These are phyloP conservation scores for Fomitopsis pulvina DNA, from an alignment of 768 basidiomycete species.

Conservation along the genomic window DNA sequence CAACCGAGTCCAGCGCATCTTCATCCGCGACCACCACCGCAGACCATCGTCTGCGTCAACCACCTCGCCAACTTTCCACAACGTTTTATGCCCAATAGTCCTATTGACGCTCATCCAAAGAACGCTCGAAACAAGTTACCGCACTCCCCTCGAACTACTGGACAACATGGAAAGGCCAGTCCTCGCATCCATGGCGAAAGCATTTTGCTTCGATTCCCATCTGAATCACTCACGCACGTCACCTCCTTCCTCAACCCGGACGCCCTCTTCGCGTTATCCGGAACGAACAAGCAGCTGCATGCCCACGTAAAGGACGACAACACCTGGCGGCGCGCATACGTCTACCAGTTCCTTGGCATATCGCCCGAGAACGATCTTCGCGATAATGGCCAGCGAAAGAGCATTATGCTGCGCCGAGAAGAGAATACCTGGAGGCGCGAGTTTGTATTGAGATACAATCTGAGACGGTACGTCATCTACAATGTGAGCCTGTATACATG, in stretches of 20 bases:
- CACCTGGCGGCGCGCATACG: constrained; percentile 75
- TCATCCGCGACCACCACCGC: constrained; percentile 23
- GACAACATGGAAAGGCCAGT: constrained; percentile 44
- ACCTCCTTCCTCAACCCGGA: constrained; percentile 66
- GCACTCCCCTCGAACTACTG: constrained; percentile 21
- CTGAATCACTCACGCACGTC: constrained; percentile 71
- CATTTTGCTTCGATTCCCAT: constrained; percentile 46
- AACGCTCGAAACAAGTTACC: constrained; percentile 26
- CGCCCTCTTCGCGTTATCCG: constrained; percentile 50
- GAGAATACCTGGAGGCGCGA: constrained; percentile 65
- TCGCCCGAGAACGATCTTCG: constrained; percentile 54
- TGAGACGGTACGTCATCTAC: constrained; percentile 40
- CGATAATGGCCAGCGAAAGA: constrained; percentile 26
- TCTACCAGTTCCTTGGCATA: constrained; percentile 59
- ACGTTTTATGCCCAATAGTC: constrained; percentile 67
- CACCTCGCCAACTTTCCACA: constrained; percentile 6
- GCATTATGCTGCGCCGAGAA: constrained; percentile 47
- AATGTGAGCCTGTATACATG: constrained; percentile 3
- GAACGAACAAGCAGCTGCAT: constrained; percentile 44
- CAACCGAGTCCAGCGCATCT: constrained; percentile 3
- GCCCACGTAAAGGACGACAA: constrained; percentile 70
- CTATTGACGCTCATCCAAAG: constrained; percentile 34
- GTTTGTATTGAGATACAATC: constrained; percentile 49
- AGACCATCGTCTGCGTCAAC: constrained; percentile 24
- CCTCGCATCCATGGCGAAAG: constrained; percentile 11